Evolutionary conservation across 441 rosid species (phyloP), one percentile per base, ranked within the genome.

Genomic region (Jatropha podagrica): DNA sequence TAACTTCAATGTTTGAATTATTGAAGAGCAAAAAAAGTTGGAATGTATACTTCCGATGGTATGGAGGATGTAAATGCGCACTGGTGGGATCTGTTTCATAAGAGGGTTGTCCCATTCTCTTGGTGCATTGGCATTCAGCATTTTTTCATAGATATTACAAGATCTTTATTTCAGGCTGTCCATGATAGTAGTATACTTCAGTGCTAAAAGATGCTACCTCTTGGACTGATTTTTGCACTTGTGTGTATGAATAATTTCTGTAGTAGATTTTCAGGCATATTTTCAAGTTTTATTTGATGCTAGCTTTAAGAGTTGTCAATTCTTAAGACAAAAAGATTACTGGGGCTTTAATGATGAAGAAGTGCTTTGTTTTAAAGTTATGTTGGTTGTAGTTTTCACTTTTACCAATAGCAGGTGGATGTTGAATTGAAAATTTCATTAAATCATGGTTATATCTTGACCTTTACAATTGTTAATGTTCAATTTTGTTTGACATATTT

Each of bases 401-500:
- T 51, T n/a, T 32, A 37, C 69, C 48, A 44, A 37, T n/a, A 38
- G 32, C 8, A 73, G 27, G 65, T 37, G 61, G 61, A 12, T 52
- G 61, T 20, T 32, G n/a, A 48, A 9, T 73, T 23, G 55, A 49
- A 48, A 12, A 27, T 46, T 2, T 67, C 12, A 23, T 49, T 46
- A 37, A 5, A 62, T 73, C 48, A 58, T 64, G 40, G 68, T 54
- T 17, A 17, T 54, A 1, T 42, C 27, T 23, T 49, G 8, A 54
- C 20, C 64, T 65, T 42, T 41, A 64, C 55, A 64, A 40, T 27
- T 56, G 64, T 56, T 23, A 23, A 23, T 23, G 20, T 70, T 41
- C 41, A 18, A 23, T 6, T 62, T 48, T 20, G 37, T 54, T 69
- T 70, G 56, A 49, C 40, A 42, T n/a, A 27, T 65, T 20, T 79